Base-by-base conservation (phyloP, 1,284 basidiomycete species). In the Ganoderma resinaceum region DNA sequence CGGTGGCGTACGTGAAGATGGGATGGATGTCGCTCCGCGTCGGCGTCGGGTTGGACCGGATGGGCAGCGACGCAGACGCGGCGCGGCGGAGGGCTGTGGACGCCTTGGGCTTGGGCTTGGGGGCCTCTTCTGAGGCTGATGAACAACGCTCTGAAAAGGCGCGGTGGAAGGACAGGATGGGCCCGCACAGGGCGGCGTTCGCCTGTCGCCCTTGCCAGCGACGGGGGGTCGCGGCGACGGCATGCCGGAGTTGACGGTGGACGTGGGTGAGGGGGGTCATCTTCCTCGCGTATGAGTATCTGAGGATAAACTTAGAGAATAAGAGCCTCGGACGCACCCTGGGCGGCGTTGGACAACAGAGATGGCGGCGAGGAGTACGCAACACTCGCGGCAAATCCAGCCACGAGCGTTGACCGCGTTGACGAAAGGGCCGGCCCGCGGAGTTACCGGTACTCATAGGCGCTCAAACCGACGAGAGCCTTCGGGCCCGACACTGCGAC, bases 31-130 rank as follows among this genome's bases (percentile, higher is more conserved):
- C 82, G 52, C 92, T 87, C 64, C 91, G 85, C 11, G 93, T 94
- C 14, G 93, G 92, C 11, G 90, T 94, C 29, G 91, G 93, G 75
- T 92, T 94, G 31, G 88, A 82, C 62, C 93, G 91, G 73, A 95
- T 94, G 42, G 91, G 89, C 35, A 92, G 82, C 0, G 93, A 95
- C 3, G 85, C 89, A n/a, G 91, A 85, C n/a, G 87, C 87, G 2
- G 86, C 80, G 57, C 92, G 86, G 63, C 93, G 85, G 4, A 95
- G 85, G 8, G 92, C 86, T 6, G 93, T 94, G 11, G 88, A 86
- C n/a, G 89, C 87, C 75, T 92, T 94, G 31, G 89, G 91, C 77
- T 91, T 93, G 71, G 89, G 90, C 33, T 82, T 75, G 0, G 75
- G 68, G 26, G 58, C 61, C n/a, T 73, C 71, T 16, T 57, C 9